A percentile compares a stretch with the other conserved stretches of the same genome.
These are phyloP conservation scores for Mikania micrantha DNA, from an alignment of 129 eudicot genomes.

Conservation along the genomic window DNA sequence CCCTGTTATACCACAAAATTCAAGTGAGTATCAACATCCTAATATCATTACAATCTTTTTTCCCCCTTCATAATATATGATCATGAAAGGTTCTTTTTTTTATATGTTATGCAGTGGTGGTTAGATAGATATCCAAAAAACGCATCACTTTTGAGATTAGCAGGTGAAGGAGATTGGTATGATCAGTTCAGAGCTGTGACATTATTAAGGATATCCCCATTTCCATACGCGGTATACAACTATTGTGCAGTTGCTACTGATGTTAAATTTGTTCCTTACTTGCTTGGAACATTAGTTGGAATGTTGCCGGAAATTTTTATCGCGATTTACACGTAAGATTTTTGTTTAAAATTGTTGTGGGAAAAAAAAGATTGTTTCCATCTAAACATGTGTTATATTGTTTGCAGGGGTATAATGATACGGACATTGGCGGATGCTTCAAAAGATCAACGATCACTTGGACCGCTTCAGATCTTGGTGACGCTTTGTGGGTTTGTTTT, in stretches of 20 bases:
- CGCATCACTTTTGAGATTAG: conserved; percentile 70
- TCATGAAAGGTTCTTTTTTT: neutral
- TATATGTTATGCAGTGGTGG: conserved; percentile 45
- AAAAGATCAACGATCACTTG: conserved; percentile 35
- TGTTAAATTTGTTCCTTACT: conserved; percentile 70
- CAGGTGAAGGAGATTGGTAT: conserved; percentile 80
- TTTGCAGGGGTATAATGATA: conserved; percentile 54
- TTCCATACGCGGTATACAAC: conserved; percentile 65
- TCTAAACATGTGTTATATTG: no score
- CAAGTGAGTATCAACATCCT: conserved; percentile 43
- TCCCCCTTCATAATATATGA: conserved; percentile 1
- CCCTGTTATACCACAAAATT: conserved; percentile 54
- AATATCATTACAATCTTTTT: neutral
- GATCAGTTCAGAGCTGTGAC: conserved; percentile 72
- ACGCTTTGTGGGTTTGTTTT: conserved; percentile 43
- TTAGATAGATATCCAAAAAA: conserved; percentile 70
- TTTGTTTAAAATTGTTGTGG: neutral
- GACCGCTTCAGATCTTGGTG: conserved; percentile 35
- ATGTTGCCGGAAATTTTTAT: conserved; percentile 77
- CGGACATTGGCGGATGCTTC: conserved; percentile 62
- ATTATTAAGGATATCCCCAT: conserved; percentile 76
- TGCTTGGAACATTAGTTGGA: conserved; percentile 70
- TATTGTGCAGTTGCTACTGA: conserved; percentile 80
- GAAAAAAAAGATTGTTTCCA: neutral
- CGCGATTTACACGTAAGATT: conserved; percentile 76